These are phyloP conservation scores for Cryptococcus hybrid DNA, from an alignment of 1,284 basidiomycete species.

Conservation along the genomic window DNA sequence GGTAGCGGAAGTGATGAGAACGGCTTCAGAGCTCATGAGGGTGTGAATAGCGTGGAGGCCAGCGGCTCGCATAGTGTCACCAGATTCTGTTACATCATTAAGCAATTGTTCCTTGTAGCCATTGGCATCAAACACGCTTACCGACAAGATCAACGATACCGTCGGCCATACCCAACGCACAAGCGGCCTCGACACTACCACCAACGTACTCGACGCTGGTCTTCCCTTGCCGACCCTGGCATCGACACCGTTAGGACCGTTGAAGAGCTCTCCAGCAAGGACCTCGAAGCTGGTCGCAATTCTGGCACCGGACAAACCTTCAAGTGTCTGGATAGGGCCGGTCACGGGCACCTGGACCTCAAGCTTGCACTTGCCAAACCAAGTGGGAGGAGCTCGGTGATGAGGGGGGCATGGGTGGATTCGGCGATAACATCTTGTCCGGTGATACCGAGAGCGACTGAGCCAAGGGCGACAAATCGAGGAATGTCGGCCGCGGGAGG, in stretches of 20 bases:
- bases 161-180: conserved; percentile 92
- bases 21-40: conserved; percentile 83
- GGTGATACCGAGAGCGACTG: conserved; percentile 62
- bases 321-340: conserved; percentile 65
- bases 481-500: conserved; percentile 95
- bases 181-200: conserved; percentile 97
- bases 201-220: conserved; percentile 95
- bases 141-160: conserved; percentile 95
- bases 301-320: conserved; percentile 83
- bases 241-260: conserved; percentile 59
- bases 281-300: conserved; percentile 94
- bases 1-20: conserved; percentile 79
- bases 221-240: conserved; percentile 52
- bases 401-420: conserved; percentile 69
- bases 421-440: conserved; percentile 98
- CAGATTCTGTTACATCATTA: conserved; percentile 69
- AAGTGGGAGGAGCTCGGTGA: conserved; percentile 79
- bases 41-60: conserved; percentile 92
- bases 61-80: conserved; percentile 98
- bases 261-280: conserved; percentile 77
- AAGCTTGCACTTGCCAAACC: conserved; percentile 93
- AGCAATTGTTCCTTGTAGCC: neutral
- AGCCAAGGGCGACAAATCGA: conserved; percentile 96
- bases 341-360: conserved; percentile 93
- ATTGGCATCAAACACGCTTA: conserved; percentile 49